phyloP scores from a whole-genome alignment of 345 rosid genomes.

The Eucalyptus guilfoylei region DNA sequence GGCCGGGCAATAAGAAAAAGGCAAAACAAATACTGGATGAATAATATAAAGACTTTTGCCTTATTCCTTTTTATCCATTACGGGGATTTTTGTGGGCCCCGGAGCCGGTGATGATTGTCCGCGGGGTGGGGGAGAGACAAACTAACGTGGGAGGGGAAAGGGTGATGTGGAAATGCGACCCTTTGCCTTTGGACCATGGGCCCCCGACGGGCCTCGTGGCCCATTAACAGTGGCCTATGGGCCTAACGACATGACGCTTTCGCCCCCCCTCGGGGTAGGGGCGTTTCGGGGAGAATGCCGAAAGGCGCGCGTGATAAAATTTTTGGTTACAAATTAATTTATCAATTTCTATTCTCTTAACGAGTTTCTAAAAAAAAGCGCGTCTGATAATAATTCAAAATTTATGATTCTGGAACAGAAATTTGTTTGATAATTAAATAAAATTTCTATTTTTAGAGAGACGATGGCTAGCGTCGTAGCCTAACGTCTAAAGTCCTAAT shows the following conservation, averaged over 20 bases:
- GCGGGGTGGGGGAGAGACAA: background rate
- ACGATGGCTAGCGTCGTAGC: accelerated
- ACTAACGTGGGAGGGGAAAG: background rate
- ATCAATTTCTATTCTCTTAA: too few species aligned
- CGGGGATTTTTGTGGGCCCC: background rate
- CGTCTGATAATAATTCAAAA: accelerated
- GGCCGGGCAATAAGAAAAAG: background rate
- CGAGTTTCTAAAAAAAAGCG: too few species aligned
- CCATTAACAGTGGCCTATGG: background rate
- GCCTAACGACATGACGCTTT: background rate
- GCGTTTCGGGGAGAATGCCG: background rate
- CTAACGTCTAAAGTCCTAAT: too few species aligned
- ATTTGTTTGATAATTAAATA: too few species aligned
- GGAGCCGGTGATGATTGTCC: background rate
- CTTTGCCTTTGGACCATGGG: background rate
- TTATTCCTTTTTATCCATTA: background rate
- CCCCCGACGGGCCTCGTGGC: background rate
- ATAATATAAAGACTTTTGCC: background rate
- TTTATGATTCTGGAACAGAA: accelerated
- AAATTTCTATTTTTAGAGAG: accelerated
- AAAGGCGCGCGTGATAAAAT: too few species aligned
- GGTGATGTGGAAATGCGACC: background rate
- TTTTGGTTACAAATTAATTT: too few species aligned
- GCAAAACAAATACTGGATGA: background rate
- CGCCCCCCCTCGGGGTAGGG: background rate